A percentile compares a stretch with the other conserved stretches of the same genome.
Conservation (phyloP, 2,329 filamentous ascomycete genomes). For the Pyrenophora teres region DNA sequence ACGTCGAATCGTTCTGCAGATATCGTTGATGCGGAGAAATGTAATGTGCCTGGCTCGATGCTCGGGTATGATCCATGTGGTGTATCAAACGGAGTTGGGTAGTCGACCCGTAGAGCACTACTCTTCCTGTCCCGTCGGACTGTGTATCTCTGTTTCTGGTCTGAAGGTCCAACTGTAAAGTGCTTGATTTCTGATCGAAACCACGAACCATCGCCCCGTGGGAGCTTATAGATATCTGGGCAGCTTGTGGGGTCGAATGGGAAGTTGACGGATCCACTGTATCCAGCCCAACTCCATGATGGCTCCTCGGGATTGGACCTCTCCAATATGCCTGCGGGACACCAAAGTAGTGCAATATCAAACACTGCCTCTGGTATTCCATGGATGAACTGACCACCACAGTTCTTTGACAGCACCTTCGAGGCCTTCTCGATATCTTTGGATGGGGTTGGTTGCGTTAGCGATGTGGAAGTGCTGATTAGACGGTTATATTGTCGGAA, state of each 20-base stretch:
- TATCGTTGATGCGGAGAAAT: constrained; percentile 33
- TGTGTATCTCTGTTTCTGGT: constrained; percentile 29
- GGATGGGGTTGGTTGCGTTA: constrained; percentile 14
- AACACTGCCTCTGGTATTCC: constrained; percentile 41
- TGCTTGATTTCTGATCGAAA: constrained; percentile 39
- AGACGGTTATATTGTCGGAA: constrained; percentile 42
- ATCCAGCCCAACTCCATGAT: constrained; percentile 42
- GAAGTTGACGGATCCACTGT: constrained; percentile 35
- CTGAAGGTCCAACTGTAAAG: constrained; percentile 31
- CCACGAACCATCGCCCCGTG: constrained; percentile 26
- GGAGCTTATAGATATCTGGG: constrained; percentile 32
- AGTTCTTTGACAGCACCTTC: constrained; percentile 34
- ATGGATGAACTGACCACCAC: constrained; percentile 37
- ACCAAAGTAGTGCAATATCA: constrained; percentile 42
- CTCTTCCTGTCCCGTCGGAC: constrained; percentile 36
- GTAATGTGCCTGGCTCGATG: constrained; percentile 28
- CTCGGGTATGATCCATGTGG: constrained; percentile 24
- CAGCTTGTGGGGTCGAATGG: constrained; percentile 42
- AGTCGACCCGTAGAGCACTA: constrained; percentile 27
- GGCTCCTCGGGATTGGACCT: constrained; percentile 26
- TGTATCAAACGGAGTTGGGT: constrained; percentile 35
- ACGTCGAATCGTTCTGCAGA: constrained; percentile 32
- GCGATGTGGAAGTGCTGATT: constrained; percentile 27
- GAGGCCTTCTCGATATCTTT: constrained; percentile 30
- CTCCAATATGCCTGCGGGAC: constrained; percentile 29